Evolutionary conservation across 2,329 filamentous ascomycete species (phyloP), one percentile per base, ranked within the genome.

Genomic region (Coniochaeta prunicola): DNA sequence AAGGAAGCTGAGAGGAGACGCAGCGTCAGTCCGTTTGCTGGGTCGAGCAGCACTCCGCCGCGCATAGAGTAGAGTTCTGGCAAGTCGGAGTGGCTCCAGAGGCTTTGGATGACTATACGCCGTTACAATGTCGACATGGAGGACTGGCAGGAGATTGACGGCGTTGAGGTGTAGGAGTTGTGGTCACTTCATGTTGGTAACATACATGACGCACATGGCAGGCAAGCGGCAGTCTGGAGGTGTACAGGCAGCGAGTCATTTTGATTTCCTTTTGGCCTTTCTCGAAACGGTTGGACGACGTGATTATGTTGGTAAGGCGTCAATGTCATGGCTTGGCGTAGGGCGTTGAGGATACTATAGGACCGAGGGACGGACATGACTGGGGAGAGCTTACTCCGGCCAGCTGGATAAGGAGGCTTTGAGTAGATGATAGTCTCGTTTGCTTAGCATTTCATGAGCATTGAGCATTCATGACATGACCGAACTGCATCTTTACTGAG

Each of bases 1-100:
- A 92, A 92, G 71, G 92, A 97, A 72, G 93, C 90, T 24, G 90
- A 96, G 73, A 82, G 90, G 65, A 83, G 92, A 70, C 81, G 77
- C 21, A 74, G 74, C 48, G 73, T 74, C 1, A 72, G 75, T 33
- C 71, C 73, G 38, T 64, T 66, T 60, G 59, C 64, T 48, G 28
- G 30, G 19, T 62, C 68, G 24, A 66, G 69, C 56, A 70, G 71
- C 64, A 71, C 73, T 33, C 72, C 75, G 13, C 77, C 77, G 4
- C 71, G 77, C 48, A 78, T 79, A 60, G 77, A 79, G 55, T 78
- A 73, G 63, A 64, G 33, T 19, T 48, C 57, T 59, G 45, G 28
- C 53, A 30, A 50, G 45, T 28, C 45, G 45, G 24, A 30, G 45
- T 28, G 19, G 45, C 45, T 50, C 9, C 45, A 17, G 24, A 9